Base-by-base conservation (phyloP, 1,284 basidiomycete genomes). In the Wallemia ichthyophaga region DNA sequence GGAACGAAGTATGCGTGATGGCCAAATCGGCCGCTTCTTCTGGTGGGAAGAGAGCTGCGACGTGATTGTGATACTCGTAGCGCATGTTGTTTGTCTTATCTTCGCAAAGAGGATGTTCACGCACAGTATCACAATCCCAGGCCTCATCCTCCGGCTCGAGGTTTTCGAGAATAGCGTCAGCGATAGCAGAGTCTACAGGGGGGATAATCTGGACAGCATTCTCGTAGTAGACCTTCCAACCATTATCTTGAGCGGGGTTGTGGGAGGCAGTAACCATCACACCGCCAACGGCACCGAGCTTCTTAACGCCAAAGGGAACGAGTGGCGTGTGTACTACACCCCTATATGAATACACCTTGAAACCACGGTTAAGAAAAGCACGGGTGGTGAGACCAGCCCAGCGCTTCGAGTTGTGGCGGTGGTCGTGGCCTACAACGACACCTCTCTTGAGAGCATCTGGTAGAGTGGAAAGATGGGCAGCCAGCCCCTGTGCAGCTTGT, bases 221-320 rank as follows among this genome's bases (percentile, higher is more conserved):
- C 56, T 56, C 23, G 26, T 58, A 33, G 27, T 24, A 60, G 61
- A 79, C 82, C 71, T 88, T 87, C 70, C 83, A 87, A 1, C 85
- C 85, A 66, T 88, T 88, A 65, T 88, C 85, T 66, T 82, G 70
- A 82, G 83, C 85, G 0, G 84, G 84, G 65, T 86, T 86, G 64
- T 86, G 83, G 62, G 81, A 83, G 2, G 84, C 84, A 82, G 85
- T 88, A 59, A 88, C 82, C 85, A 88, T 88, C 1, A 88, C 78
- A 25, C 85, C 85, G 60, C 81, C 82, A 1, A 80, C 80, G 5
- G 85, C 83, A 21, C 71, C 71, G 37, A 85, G 66, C 58, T 68
- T 72, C 64, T 78, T 79, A 17, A 86, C 75, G 28, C 76, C 76
- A 67, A 85, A 87, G 0, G 85, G 85, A 5, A 87, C 81, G 57